Base-by-base conservation (phyloP, 2,329 filamentous ascomycete species). In the Pyricularia pennisetigena region DNA sequence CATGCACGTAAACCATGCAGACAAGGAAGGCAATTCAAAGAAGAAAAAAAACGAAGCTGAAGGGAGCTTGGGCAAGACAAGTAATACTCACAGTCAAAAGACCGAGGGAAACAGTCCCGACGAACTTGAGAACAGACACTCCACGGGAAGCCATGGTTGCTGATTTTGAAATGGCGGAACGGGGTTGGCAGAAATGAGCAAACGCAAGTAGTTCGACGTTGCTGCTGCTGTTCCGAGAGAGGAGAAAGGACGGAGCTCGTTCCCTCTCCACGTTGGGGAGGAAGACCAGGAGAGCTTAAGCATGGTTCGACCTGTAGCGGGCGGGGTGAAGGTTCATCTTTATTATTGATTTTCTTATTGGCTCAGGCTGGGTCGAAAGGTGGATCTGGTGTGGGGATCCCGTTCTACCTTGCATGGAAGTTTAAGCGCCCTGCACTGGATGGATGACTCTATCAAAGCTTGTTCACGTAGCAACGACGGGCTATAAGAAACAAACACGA, bases 41-140 rank as follows among this genome's bases (percentile, higher is more conserved):
- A 64, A 32, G 28, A 23, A 54, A 20, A 20, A 54, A 54, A 54
- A 54, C 41, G 8, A n/a, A 54, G 41, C 41, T 54, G 41, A 14
- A 16, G 12, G 32, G 32, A 35, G 32, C 32, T 35, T 16, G 12
- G 7, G 32, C 4, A 14, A 35, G 32, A 35, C 14, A 1, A 1
- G 61, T 8, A 5, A 7, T 62, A 82, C 90, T 75, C 86, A 97
- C 93, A 69, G 93, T 97, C 78, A 97, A 81, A 69, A 97, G 85
- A 71, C 94, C 94, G 69, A 97, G 85, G 74, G 91, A 94, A 72
- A 97, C 87, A 67, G 93, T 96, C 75, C 94, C 94, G 73, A 97
- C 90, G 78, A 97, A 97, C 82, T 98, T 97, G 81, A 91, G 88
- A 78, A 90, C 81, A 68, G 92, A 89, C 75, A 97, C 83, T 75